Base-by-base conservation (phyloP, 2,329 filamentous ascomycete genomes). In the Venturia aucupariae region DNA sequence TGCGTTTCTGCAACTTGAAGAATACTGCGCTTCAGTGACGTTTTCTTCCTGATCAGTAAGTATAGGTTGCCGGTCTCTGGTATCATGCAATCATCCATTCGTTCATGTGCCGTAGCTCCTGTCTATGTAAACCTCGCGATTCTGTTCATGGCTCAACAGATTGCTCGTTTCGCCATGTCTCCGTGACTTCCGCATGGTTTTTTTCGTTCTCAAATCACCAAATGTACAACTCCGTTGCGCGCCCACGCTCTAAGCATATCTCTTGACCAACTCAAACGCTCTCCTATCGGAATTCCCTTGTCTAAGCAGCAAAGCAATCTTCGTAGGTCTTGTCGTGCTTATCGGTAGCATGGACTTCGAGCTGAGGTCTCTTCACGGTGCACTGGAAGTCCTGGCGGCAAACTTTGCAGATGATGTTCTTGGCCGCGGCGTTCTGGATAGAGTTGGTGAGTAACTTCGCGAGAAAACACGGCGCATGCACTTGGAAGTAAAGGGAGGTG, bases 351-450 rank as follows among this genome's bases (percentile, higher is more conserved):
- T 92, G 89, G 72, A 89, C 85, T 66, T 82, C 83, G 67, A 92
- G 83, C 67, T 88, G 86, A 71, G 87, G 87, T 67, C 82, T 85
- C 73, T 88, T 87, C 67, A 87, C 88, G 42, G 89, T 92, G 80
- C 88, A 87, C 70, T 92, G 82, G 79, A 92, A 92, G 38, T 88
- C 89, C 70, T 87, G 84, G 77, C 86, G 89, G 87, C 89, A 92
- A 71, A 86, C 80, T 69, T 84, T 78, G 82, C 89, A 92, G 76
- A 90, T 87, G 76, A 92, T 90, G 72, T 84, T 86, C 80, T 86
- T 89, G 66, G 89, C 89, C 69, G 86, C 81, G 70, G 83, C 81
- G 79, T 92, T 92, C 87, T 90, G 69, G 4, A 10, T 17, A 57
- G 13, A 35, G 19, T 2, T 3, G 4, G 22, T 51, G 27, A 51